Percentiles rank a stretch among this genome's conserved stretches.
Evolutionary conservation across 2,329 filamentous ascomycete species (phyloP).

Genomic region (Neofusicoccum parvum): DNA sequence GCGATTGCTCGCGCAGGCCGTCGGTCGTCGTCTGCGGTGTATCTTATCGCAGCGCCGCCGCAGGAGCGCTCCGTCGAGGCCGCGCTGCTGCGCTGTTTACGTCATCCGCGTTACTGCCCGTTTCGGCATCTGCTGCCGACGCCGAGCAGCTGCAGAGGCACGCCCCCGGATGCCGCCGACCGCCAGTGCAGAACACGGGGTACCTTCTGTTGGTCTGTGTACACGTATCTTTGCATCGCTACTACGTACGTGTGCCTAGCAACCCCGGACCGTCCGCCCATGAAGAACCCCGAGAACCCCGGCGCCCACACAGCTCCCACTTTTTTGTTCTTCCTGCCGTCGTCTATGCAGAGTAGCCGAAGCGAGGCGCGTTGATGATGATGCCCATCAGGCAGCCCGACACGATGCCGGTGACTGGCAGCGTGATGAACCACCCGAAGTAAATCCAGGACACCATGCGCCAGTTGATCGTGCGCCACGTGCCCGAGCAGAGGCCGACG

Average conservation of each 20-base stretch:
- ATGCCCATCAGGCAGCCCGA: conserved; percentile 65
- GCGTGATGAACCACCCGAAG: conserved; percentile 62
- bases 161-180: not conserved
- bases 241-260: no score
- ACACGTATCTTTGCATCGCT: no score
- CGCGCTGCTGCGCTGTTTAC: not conserved
- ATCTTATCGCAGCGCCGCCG: not conserved
- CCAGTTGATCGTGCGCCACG: conserved; percentile 63
- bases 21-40: not conserved
- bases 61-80: not conserved
- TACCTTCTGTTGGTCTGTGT: no score
- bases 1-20: not conserved
- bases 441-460: conserved; percentile 64
- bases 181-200: not conserved
- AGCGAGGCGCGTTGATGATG: conserved; percentile 60
- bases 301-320: not conserved
- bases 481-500: conserved; percentile 63
- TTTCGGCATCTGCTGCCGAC: conserved; percentile 13
- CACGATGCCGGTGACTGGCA: conserved; percentile 59
- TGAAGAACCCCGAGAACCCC: not conserved
- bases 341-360: not conserved
- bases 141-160: no score
- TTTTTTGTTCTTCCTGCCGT: not conserved
- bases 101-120: conserved; percentile 9
- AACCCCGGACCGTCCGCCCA: no score